Base-by-base conservation (phyloP, 2,329 filamentous ascomycete genomes). In the Aspergillus pseudotamarii region DNA sequence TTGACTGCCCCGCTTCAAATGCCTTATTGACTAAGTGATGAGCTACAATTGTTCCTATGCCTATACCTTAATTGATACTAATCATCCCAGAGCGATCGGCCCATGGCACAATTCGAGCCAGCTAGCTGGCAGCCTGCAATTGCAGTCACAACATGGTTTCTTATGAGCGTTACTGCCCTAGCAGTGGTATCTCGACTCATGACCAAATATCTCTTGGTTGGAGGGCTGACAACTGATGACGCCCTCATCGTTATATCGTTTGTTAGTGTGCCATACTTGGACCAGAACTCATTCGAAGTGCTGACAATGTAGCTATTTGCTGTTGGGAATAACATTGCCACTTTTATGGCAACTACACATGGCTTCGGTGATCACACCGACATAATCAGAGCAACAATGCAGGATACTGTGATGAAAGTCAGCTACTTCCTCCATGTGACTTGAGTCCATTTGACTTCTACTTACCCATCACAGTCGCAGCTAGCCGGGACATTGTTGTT, bases 331-430 rank as follows among this genome's bases (percentile, higher is more conserved):
- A 63, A 61, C 19, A 56, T 68, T 2, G 56, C 56, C 26, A 59
- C 71, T 48, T 67, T 67, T 19, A 59, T 68, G 32, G 69, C 70
- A 12, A 64, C 67, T 21, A 54, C 54, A 12, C 66, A 66, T 36
- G 70, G 70, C 14, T 71, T 69, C 65, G 70, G 70, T 26, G 62
- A 69, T 48, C 69, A 69, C 54, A 64, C 43, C 3, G 51, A 34
- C 19, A 57, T 64, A 36, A 59, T 69, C 23, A 64, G 57, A 6
- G 48, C 30, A 16, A 6, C 58, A 14, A 43, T 68, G 19, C 63
- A 68, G 34, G 58, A 68, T 16, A 36, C 60, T n/a, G 58, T 69
- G 9, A 69, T 71, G 68, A 71, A 69, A 60, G 70, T 68, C 50
- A 26, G 14, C 12, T 5, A 8, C 2, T 38, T 26, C 26, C 12